These are phyloP conservation scores for Arxiozyma slooffiae DNA, from an alignment of 1,139 yeast genomes.

Conservation along the genomic window DNA sequence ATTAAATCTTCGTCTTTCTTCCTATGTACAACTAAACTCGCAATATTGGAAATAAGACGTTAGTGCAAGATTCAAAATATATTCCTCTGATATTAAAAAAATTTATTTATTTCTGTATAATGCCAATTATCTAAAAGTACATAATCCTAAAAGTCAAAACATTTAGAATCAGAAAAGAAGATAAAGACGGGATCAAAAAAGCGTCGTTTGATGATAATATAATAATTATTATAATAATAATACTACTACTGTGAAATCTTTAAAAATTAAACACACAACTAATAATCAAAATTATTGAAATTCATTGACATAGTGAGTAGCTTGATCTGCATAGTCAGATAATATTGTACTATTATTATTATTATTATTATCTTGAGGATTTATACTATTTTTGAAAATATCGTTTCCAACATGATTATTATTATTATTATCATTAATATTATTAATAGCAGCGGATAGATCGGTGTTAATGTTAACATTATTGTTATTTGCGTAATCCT, in stretches of 20 bases:
- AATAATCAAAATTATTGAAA: conserved; percentile 18
- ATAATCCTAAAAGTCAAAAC: no score
- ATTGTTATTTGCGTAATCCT: neutral
- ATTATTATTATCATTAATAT: conserved; percentile 2
- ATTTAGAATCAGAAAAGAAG: neutral
- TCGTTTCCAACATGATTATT: conserved; percentile 23
- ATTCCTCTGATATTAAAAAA: no score
- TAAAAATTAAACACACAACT: neutral
- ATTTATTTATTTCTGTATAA: no score
- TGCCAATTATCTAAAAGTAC: neutral
- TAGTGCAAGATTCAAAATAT: no score
- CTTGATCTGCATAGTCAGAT: conserved; percentile 27
- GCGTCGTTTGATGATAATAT: no score
- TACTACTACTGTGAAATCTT: no score
- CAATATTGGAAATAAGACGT: no score
- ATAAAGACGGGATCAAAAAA: neutral
- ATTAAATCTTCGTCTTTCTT: no score
- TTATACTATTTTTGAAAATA: neutral
- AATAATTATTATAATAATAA: no score
- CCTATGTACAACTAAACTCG: no score
- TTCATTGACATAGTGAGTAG: conserved; percentile 29
- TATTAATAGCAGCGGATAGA: conserved; percentile 3
- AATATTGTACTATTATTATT: conserved; percentile 16
- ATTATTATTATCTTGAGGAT: conserved; percentile 3
- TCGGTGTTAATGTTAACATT: conserved; percentile 2